Conservation (phyloP, 305 asterid species). For the Fraxinus paxiana region DNA sequence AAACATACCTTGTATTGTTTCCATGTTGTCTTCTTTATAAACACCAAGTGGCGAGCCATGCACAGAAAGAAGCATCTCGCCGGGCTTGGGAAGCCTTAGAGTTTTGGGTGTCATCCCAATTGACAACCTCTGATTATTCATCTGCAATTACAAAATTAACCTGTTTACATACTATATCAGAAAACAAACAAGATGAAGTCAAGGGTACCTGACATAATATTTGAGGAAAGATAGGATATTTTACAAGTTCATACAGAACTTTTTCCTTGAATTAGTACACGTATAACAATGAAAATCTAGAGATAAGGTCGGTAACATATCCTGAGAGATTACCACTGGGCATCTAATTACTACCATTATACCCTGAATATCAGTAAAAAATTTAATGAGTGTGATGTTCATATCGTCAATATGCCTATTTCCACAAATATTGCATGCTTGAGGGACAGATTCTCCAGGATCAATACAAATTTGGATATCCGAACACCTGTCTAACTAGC, state of each 20-base stretch:
- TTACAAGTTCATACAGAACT: neutral
- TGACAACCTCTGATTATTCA: slow-evolving; percentile 50
- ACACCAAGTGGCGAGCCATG: slow-evolving; percentile 95
- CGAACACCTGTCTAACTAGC: neutral
- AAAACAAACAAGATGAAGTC: neutral
- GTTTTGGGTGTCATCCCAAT: slow-evolving; percentile 81
- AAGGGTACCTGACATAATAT: neutral
- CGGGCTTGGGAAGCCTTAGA: slow-evolving; percentile 66
- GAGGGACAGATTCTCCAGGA: neutral
- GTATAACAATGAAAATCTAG: neutral
- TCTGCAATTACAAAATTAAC: slow-evolving; percentile 40
- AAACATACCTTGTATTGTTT: slow-evolving; percentile 67
- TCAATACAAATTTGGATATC: neutral
- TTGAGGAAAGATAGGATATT: neutral
- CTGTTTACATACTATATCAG: neutral
- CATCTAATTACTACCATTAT: neutral
- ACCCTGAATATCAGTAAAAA: neutral
- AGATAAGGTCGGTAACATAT: neutral
- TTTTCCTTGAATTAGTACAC: neutral
- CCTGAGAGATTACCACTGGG: neutral
- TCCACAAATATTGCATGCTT: neutral
- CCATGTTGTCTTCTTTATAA: slow-evolving; percentile 85
- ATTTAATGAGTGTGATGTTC: neutral
- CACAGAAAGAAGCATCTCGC: slow-evolving; percentile 86
- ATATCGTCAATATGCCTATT: neutral